phyloP scores from a whole-genome alignment of 2,329 filamentous ascomycete genomes.

The Fusarium setosum region DNA sequence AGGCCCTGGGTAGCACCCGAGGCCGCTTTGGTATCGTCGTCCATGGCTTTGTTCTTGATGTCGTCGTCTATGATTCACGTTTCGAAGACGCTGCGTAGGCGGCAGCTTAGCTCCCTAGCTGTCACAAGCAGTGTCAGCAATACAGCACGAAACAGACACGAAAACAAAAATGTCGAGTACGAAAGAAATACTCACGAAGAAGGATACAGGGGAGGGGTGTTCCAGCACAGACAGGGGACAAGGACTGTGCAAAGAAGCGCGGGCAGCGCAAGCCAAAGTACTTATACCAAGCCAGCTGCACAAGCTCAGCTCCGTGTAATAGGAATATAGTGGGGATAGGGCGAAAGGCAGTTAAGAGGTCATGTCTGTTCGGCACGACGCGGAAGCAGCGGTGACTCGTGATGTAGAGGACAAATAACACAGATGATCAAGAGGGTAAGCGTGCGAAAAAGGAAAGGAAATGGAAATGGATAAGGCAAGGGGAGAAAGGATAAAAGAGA shows the following conservation, averaged over 20 bases:
- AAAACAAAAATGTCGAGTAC: not conserved
- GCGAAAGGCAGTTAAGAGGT: not conserved
- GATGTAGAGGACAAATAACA: not conserved
- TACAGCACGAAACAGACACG: not conserved
- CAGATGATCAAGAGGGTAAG: not conserved
- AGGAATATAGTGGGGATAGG: not conserved
- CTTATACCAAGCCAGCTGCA: constrained; percentile 21
- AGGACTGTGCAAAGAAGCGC: constrained; percentile 14
- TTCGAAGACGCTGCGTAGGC: not conserved
- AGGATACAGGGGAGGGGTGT: not conserved
- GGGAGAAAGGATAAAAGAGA: constrained; percentile 5
- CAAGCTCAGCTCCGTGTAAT: constrained; percentile 14
- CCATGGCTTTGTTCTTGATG: constrained; percentile 27
- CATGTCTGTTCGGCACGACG: constrained; percentile 18
- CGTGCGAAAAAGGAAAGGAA: constrained; percentile 6
- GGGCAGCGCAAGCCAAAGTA: constrained; percentile 1
- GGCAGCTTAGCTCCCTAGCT: not conserved
- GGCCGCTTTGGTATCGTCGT: constrained; percentile 40
- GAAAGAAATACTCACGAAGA: constrained; percentile 8
- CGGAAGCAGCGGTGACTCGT: constrained; percentile 10
- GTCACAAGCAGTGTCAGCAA: not conserved
- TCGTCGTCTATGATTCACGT: constrained; percentile 6
- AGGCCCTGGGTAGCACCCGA: constrained; percentile 25
- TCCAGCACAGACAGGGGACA: not conserved
- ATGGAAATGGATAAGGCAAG: too few relatives aligned